A percentile compares a stretch with the other conserved stretches of the same genome.
Conservation (phyloP, 768 basidiomycete species). For the Tylopilus balloui region DNA sequence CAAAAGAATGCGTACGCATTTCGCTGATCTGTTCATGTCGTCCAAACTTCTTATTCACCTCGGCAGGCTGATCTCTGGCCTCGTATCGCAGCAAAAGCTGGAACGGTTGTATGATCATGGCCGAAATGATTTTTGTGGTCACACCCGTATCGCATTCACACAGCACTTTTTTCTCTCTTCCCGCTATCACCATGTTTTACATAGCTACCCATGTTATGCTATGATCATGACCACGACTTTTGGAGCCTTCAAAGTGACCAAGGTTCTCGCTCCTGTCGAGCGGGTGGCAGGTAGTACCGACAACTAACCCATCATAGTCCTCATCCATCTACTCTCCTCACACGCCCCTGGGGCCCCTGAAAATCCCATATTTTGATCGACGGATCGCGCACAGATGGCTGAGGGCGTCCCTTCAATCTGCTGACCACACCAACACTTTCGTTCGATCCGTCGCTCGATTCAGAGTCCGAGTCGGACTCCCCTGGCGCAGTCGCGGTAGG, state of each 20-base stretch:
- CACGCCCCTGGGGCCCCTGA: background rate
- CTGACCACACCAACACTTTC: background rate
- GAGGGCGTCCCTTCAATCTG: slow-evolving; percentile 11
- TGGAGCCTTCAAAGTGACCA: no score
- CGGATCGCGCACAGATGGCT: slow-evolving; percentile 22
- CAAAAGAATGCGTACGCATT: slow-evolving; percentile 94
- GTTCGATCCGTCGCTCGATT: slow-evolving; percentile 7
- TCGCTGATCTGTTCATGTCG: background rate
- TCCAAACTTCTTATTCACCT: background rate
- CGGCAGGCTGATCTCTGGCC: slow-evolving; percentile 93
- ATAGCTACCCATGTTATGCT: slow-evolving; percentile 17
- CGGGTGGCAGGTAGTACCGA: background rate
- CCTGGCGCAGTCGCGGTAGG: background rate
- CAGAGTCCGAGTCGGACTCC: slow-evolving; percentile 17
- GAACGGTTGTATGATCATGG: slow-evolving; percentile 82
- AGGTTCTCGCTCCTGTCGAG: background rate
- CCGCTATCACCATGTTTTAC: slow-evolving; percentile 13
- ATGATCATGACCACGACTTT: slow-evolving; percentile 16
- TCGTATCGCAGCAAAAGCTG: slow-evolving; percentile 98
- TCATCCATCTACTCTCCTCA: background rate
- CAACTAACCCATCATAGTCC: background rate
- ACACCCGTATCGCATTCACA: slow-evolving; percentile 5
- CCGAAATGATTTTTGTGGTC: slow-evolving; percentile 11
- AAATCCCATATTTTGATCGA: slow-evolving; percentile 29
- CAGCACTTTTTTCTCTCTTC: background rate